These are phyloP conservation scores for Phlyctochytrium planicorne DNA, from an alignment of 192 early-diverging fungal genomes.

Conservation along the genomic window DNA sequence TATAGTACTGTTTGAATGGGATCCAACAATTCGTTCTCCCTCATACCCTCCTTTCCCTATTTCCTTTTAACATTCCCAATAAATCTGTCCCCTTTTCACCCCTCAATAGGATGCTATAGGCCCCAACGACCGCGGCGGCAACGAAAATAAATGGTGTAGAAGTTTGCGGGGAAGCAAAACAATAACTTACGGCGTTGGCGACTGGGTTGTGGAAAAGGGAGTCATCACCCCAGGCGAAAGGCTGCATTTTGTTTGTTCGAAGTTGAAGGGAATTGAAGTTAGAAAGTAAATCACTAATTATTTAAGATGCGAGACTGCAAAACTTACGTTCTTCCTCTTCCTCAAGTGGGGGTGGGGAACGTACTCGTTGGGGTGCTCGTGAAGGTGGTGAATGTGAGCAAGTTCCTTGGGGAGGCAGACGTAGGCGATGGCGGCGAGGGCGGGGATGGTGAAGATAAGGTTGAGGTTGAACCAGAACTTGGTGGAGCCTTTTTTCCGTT, in stretches of 20 bases:
- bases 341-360: conserved; percentile 43
- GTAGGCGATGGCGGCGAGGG: conserved; percentile 32
- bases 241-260: conserved; percentile 2
- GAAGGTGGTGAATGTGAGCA: conserved; percentile 49
- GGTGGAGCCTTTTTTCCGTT: conserved; percentile 29
- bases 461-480: conserved; percentile 47
- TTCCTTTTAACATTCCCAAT: too few relatives aligned
- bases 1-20: too few relatives aligned
- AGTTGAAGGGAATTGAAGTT: neutral
- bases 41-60: too few relatives aligned
- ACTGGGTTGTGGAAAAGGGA: conserved; percentile 47
- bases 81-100: too few relatives aligned
- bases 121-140: too few relatives aligned
- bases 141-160: too few relatives aligned
- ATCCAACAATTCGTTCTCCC: too few relatives aligned
- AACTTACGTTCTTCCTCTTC: conserved; percentile 49
- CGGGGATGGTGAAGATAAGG: conserved; percentile 43
- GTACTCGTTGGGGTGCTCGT: conserved; percentile 47
- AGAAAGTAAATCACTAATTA: neutral
- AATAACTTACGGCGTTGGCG: too few relatives aligned
- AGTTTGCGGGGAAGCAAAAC: too few relatives aligned
- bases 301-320: neutral
- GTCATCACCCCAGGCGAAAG: conserved; percentile 54
- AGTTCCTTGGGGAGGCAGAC: conserved; percentile 40
- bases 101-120: too few relatives aligned